phyloP scores from a whole-genome alignment of 352 stramenopile genomes.

The Bremia lactucae region DNA sequence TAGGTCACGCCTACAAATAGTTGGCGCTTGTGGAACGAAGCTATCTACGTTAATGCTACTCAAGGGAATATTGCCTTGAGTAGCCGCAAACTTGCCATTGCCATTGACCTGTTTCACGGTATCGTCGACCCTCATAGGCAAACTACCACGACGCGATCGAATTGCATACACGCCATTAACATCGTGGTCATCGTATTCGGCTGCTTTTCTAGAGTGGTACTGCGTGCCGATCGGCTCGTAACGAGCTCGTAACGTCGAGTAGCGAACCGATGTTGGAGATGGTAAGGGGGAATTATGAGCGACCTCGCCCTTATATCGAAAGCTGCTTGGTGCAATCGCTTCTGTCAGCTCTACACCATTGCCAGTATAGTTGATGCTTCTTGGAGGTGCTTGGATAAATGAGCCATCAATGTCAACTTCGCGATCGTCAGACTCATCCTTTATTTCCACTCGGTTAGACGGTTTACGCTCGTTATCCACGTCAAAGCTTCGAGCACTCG shows the following conservation, averaged over 20 bases:
- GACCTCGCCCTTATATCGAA: slow-evolving; percentile 47
- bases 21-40: slow-evolving; percentile 11
- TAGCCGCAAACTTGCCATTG: neutral
- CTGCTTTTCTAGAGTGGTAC: slow-evolving; percentile 66
- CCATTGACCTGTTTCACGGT: slow-evolving; percentile 11
- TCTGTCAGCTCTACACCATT: slow-evolving; percentile 42
- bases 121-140: slow-evolving; percentile 20
- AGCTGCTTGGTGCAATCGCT: slow-evolving; percentile 41
- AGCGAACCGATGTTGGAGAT: slow-evolving; percentile 28
- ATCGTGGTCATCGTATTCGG: slow-evolving; percentile 44
- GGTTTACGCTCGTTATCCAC: slow-evolving; percentile 40
- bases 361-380: slow-evolving; percentile 65
- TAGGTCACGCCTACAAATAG: slow-evolving; percentile 5
- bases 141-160: slow-evolving; percentile 26
- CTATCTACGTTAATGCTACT: slow-evolving; percentile 25
- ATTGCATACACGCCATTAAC: slow-evolving; percentile 23
- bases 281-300: slow-evolving; percentile 26
- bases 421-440: slow-evolving; percentile 40
- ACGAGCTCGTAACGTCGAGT: slow-evolving; percentile 49
- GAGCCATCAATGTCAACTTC: slow-evolving; percentile 24
- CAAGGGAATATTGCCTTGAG: slow-evolving; percentile 17
- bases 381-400: slow-evolving; percentile 30
- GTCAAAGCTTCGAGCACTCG: slow-evolving; percentile 35
- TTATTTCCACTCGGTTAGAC: slow-evolving; percentile 37
- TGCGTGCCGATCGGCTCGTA: slow-evolving; percentile 57